Percentiles rank a stretch among this genome's conserved stretches.
Evolutionary conservation across 2,329 filamentous ascomycete genomes (phyloP).

Genomic region (Trichoderma sp.): DNA sequence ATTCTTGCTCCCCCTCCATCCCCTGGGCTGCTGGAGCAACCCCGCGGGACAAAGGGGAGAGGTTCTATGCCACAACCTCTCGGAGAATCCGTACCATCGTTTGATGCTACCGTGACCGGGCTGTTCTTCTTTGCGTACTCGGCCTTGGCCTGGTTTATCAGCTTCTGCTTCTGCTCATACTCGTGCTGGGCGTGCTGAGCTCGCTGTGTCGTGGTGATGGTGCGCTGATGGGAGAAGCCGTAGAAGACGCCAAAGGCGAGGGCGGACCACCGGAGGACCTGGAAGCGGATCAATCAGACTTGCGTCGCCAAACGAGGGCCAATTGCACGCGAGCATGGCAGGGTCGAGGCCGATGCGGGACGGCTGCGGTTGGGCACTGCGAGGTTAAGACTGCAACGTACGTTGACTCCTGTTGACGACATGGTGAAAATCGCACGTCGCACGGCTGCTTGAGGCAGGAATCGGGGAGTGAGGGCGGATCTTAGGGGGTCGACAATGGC

Average conservation of each 20-base stretch:
- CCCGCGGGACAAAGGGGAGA: background rate
- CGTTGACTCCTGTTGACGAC: conserved; percentile 68
- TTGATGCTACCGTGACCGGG: conserved; percentile 37
- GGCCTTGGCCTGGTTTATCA: conserved; percentile 91
- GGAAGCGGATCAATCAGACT: conserved; percentile 33
- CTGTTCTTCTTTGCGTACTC: conserved; percentile 79
- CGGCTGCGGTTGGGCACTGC: conserved; percentile 22
- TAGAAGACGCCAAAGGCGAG: conserved; percentile 91
- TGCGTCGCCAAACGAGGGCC: conserved; percentile 1
- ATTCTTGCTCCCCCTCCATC: background rate
- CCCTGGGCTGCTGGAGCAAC: background rate
- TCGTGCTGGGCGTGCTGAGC: conserved; percentile 70
- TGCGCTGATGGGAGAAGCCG: conserved; percentile 89
- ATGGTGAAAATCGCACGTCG: conserved; percentile 50
- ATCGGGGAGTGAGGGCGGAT: conserved; percentile 35
- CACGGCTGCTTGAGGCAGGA: conserved; percentile 38
- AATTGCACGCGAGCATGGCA: conserved; percentile 17
- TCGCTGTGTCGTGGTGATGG: conserved; percentile 70
- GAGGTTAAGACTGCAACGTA: conserved; percentile 38
- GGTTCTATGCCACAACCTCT: background rate
- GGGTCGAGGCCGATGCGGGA: conserved; percentile 15
- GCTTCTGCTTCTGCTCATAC: conserved; percentile 83
- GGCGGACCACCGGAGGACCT: conserved; percentile 97
- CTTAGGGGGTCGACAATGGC: conserved; percentile 38
- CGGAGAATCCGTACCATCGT: conserved; percentile 31